Evolutionary conservation across 495 filamentous ascomycete genomes (phyloP), one percentile per base, ranked within the genome.

Genomic region (Tuber indicum): DNA sequence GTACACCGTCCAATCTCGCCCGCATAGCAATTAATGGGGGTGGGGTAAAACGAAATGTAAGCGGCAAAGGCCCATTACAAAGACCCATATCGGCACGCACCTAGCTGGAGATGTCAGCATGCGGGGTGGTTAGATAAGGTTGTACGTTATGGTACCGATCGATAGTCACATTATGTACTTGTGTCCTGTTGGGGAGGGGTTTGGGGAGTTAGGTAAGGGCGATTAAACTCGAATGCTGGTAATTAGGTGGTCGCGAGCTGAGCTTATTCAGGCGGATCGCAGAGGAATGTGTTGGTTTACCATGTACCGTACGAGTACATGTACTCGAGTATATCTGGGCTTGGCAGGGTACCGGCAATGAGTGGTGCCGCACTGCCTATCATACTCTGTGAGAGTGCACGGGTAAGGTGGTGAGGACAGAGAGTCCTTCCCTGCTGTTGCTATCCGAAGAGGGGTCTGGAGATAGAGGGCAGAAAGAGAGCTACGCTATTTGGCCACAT

Each of bases 91-190:
- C 9, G 8, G 23, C 10, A 58, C 23, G n/a, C 23, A 10, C 47
- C 7, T 21, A 58, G 52, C 23, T 58, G n/a, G 52, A 6, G 14
- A 1, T 10, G 52, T 58, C n/a, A 58, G 52, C 52, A 26, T 52
- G 52, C 52, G 52, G 52, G 52, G 52, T 58, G 52, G 52, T 58
- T 58, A 26, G 52, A 58, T 58, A 58, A 58, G 52, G 52, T 58
- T 58, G 47, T 26, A 26, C 8, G 23, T 58, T 58, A 3, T 26
- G 23, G 52, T 23, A 23, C 23, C 21, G 47, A 52, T 23, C 21
- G 47, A 8, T 52, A 23, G 47, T 6, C 4, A 23, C 19, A 52
- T 52, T 58, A 32, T 32, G 32, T 32, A n/a, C 52, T 58, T 58
- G 26, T 52, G 47, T 6, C 21, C 8, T 6, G 19, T 6, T 21